Conservation (phyloP, 805 yeast genomes). For the Scheffersomyces lignosus region DNA sequence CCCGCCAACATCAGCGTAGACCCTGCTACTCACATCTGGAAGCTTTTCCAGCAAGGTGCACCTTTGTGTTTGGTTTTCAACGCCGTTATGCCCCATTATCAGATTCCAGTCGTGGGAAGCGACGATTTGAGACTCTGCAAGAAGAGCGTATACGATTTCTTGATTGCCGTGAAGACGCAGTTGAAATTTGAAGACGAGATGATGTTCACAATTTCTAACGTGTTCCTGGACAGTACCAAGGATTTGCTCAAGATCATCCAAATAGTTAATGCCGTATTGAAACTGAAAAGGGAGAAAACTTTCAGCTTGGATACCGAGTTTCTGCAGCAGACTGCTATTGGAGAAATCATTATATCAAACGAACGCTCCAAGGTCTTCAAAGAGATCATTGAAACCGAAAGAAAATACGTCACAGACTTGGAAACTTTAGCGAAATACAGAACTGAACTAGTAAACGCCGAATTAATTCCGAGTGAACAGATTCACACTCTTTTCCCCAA, state of each 20-base stretch:
- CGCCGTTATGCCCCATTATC: constrained; percentile 51
- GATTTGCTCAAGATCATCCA: constrained; percentile 73
- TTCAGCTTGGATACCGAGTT: constrained; percentile 3
- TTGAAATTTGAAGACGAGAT: constrained; percentile 75
- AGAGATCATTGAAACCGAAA: constrained; percentile 86
- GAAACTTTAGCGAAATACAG: constrained; percentile 72
- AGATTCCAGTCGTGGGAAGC: constrained; percentile 64
- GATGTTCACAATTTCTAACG: constrained; percentile 86
- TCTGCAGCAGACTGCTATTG: constrained; percentile 7
- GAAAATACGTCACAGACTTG: constrained; percentile 89
- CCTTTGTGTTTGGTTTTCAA: constrained; percentile 88
- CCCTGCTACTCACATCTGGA: constrained; percentile 90
- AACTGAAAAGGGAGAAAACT: constrained; percentile 4
- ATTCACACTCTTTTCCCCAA: constrained; percentile 84
- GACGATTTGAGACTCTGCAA: constrained; percentile 85
- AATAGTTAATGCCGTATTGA: constrained; percentile 63
- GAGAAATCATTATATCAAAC: constrained; percentile 42
- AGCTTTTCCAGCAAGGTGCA: constrained; percentile 86
- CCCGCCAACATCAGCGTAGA: constrained; percentile 78
- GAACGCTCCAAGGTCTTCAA: constrained; percentile 74
- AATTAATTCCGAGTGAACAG: constrained; percentile 73
- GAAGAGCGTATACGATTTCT: constrained; percentile 84
- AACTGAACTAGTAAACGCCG: constrained; percentile 63
- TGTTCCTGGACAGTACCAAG: constrained; percentile 77
- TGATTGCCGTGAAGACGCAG: constrained; percentile 79